Conservation (phyloP, 73 alveolate genomes). For the Effrenium voratum region DNA sequence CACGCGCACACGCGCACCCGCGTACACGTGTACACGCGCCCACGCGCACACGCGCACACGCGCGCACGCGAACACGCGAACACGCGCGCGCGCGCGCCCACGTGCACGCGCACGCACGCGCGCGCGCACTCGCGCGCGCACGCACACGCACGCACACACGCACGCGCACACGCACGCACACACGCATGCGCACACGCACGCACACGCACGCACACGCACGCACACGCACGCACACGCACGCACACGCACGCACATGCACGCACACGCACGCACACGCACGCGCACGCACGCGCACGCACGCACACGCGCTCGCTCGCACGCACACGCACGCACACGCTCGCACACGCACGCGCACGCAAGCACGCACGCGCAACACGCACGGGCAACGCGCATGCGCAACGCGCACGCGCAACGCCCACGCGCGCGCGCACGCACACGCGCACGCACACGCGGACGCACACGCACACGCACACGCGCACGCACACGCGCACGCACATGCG, state of each 20-base stretch:
- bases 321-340: not conserved
- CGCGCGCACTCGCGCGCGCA: conserved; percentile 12
- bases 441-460: conserved; percentile 30
- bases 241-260: not conserved
- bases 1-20: too few relatives aligned
- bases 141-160: conserved; percentile 14
- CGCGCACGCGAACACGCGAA: not conserved
- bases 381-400: too few relatives aligned
- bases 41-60: not conserved
- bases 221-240: conserved; percentile 1
- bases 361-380: too few relatives aligned
- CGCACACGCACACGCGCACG: conserved; percentile 26
- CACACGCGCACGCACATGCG: not conserved
- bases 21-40: too few relatives aligned
- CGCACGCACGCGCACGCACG: not conserved
- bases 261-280: not conserved
- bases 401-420: conserved; percentile 15
- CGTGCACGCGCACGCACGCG: conserved; percentile 1
- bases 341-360: not conserved
- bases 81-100: not conserved
- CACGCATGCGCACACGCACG: conserved; percentile 23
- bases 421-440: conserved; percentile 16
- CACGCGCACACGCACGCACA: conserved; percentile 19
- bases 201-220: conserved; percentile 44
- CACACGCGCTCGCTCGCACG: not conserved